Evolutionary conservation across 805 yeast species (phyloP), one percentile per base, ranked within the genome.

Genomic region (Starmera caribaea): DNA sequence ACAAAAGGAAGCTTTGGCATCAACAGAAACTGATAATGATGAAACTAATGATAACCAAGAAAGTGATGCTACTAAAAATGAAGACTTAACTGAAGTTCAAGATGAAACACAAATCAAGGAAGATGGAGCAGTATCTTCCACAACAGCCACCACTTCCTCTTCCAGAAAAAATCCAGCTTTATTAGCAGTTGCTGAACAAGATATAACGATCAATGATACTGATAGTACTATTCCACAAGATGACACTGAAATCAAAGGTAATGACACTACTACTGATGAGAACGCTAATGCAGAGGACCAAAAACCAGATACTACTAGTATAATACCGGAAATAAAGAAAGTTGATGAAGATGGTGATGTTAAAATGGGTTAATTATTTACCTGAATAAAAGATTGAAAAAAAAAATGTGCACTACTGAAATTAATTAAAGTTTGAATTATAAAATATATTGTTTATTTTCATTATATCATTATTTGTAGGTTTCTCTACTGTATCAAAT

Each of bases 191-290:
- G 29, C 48, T 15, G 54, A 53, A 32, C 52, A 50, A 33, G 62
- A 57, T 37, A 41, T 49, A 3, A 60, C 66, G 6, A 56, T 55
- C 34, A 21, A 21, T 21, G 76, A 72, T 49, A 73, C 71, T 12
- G 78, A 73, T 49, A 55, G 69, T 9, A 71, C 76, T 2, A 58
- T 69, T 14, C 69, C 67, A 24, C 74, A 69, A 42, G 77, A 72
- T 49, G 75, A 76, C 28, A 50, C 57, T n/a, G 59, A 54, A 36
- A 28, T 50, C 40, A 72, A 64, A 41, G 73, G 63, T 12, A 56
- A 58, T 39, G 62, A 57, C 37, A 56, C 63, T 12, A 58, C 61
- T 2, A 68, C 73, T 38, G 78, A 73, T 40, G 72, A 73, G 24
- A 63, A 68, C 15, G 65, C 68, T 36, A 67, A 65, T 40, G 70